Percentiles rank a stretch among this genome's conserved stretches.
These are phyloP conservation scores for Taxawa tesnikishii DNA, from an alignment of 2,329 filamentous ascomycete species.

Conservation along the genomic window DNA sequence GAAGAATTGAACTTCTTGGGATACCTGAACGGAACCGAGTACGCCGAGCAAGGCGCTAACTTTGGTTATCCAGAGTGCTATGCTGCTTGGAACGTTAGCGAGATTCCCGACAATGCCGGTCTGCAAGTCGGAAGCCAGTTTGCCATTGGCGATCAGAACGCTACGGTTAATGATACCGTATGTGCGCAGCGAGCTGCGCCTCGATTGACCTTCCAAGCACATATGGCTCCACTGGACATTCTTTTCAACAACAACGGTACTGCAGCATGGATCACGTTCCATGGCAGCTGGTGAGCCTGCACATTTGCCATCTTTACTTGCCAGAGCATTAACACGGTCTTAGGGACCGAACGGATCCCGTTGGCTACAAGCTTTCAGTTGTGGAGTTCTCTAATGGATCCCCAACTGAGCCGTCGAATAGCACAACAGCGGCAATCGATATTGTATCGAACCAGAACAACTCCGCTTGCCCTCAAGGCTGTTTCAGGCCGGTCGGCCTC, in stretches of 20 bases:
- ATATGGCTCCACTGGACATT: slow-evolving; percentile 61
- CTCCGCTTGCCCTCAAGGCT: slow-evolving; percentile 40
- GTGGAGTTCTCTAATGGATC: slow-evolving; percentile 35
- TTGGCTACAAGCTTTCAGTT: slow-evolving; percentile 38
- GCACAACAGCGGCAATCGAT: slow-evolving; percentile 33
- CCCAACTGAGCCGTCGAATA: slow-evolving; percentile 30
- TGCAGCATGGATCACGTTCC: slow-evolving; percentile 55
- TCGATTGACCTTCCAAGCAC: slow-evolving; percentile 49
- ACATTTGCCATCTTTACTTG: not conserved
- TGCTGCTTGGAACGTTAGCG: slow-evolving; percentile 47
- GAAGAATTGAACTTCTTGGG: slow-evolving; percentile 67
- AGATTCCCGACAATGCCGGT: slow-evolving; percentile 34
- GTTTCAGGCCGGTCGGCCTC: slow-evolving; percentile 53
- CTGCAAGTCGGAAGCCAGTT: slow-evolving; percentile 37
- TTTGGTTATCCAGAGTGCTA: slow-evolving; percentile 63
- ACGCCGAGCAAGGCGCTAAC: slow-evolving; percentile 36
- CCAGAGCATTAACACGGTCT: not conserved
- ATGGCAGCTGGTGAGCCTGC: slow-evolving; percentile 52
- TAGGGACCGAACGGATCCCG: slow-evolving; percentile 29
- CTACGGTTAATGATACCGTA: slow-evolving; percentile 34
- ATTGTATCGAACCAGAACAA: slow-evolving; percentile 45
- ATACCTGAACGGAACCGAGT: slow-evolving; percentile 39
- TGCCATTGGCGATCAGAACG: slow-evolving; percentile 31
- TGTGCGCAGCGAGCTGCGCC: slow-evolving; percentile 30
- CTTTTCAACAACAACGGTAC: slow-evolving; percentile 49